Conservation (phyloP, 148 eudicot genomes). For the Nepenthes mirabilis region DNA sequence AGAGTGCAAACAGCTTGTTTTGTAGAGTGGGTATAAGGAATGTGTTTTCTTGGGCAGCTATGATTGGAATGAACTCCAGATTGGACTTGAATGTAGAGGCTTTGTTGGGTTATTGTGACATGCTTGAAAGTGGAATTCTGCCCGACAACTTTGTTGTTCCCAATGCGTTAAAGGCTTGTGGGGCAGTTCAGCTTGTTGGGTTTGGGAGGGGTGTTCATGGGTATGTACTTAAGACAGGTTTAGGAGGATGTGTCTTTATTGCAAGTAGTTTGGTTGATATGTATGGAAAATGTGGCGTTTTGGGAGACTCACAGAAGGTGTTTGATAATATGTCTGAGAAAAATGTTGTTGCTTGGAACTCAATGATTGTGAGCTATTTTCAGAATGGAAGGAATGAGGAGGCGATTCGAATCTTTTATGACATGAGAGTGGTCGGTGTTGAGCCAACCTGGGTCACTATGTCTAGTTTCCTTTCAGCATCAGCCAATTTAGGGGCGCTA, state of each 20-base stretch:
- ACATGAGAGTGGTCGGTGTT: conserved; percentile 37
- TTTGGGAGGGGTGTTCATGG: conserved; percentile 34
- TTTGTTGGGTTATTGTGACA: conserved; percentile 26
- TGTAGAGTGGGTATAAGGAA: conserved; percentile 39
- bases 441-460: conserved; percentile 41
- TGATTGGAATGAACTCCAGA: conserved; percentile 26
- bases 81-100: conserved; percentile 15
- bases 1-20: conserved; percentile 35
- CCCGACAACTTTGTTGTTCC: conserved; percentile 25
- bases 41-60: conserved; percentile 44
- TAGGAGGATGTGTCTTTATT: conserved; percentile 29
- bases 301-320: conserved; percentile 40
- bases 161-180: conserved; percentile 33
- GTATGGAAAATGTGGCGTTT: conserved; percentile 49
- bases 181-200: conserved; percentile 26
- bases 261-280: conserved; percentile 42
- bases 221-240: conserved; percentile 26
- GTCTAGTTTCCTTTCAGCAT: conserved; percentile 42
- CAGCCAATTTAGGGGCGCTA: conserved; percentile 29
- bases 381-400: conserved; percentile 43
- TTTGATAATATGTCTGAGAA: conserved; percentile 39
- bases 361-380: conserved; percentile 47
- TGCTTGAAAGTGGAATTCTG: conserved; percentile 33
- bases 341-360: conserved; percentile 53
- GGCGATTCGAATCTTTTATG: conserved; percentile 29